Base-by-base conservation (phyloP, 352 stramenopile species). In the Albugo candida region DNA sequence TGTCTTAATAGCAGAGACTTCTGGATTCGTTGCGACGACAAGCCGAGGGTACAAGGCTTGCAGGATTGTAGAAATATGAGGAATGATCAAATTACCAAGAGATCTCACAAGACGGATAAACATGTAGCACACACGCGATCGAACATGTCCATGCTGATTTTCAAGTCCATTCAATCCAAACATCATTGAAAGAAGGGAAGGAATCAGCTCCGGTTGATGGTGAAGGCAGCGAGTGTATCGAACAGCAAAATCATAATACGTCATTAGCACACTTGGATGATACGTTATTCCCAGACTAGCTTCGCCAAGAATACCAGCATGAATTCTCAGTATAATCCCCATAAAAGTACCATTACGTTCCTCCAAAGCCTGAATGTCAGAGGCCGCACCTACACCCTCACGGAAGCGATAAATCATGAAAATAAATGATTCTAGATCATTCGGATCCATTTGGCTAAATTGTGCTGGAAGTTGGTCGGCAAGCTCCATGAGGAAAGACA, bases 341-440 rank as follows among this genome's bases (percentile, higher is more conserved):
- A 73, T 65, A 31, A 91, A 62, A n/a, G 67, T 60, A 27, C 73
- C 79, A 36, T 69, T 69, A 4, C 68, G 61, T 17, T 79, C 66
- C 44, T 85, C 64, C 46, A 79, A 81, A 16, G 60, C 65, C 14
- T 72, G 75, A 35, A 67, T 66, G 13, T 56, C 55, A 45, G 87
- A 85, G 17, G 75, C 54, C 6, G 70, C 57, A 1, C 74, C 59
- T 21, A 87, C 55, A 2, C 80, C 80, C 64, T 92, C 80, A 49
- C 83, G 85, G 54, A 89, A 92, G 20, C 67, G 64, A 39, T 89
- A 72, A 39, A 92, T 64, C 8, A 92, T 60, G 17, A 68, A 79
- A 53, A 91, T 44, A 36, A 76, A 89, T n/a, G 77, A 77, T 57
- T 91, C 80, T 2, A 86, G 44, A 34, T 84, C 58, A 13, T 69